Conservation (phyloP, 352 stramenopile species). For the Aphanomyces cochlioides region DNA sequence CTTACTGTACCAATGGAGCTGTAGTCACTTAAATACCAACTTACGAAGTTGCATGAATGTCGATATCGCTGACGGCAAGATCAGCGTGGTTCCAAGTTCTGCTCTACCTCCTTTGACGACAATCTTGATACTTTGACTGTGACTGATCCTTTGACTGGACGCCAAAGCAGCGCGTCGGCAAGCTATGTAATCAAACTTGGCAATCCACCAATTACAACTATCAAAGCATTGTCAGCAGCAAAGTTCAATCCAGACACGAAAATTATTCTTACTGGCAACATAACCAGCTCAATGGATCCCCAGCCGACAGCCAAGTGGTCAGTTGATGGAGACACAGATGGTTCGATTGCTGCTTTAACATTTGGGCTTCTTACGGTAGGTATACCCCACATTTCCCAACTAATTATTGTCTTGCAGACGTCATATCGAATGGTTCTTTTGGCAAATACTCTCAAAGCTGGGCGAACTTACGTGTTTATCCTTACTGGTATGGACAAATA, state of each 20-base stretch:
- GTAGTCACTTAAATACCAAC: not conserved
- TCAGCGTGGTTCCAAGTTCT: conserved; percentile 39
- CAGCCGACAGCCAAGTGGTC: conserved; percentile 43
- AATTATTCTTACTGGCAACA: conserved; percentile 47
- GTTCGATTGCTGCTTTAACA: conserved; percentile 33
- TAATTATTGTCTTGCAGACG: not conserved
- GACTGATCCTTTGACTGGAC: conserved; percentile 40
- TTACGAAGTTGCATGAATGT: not conserved
- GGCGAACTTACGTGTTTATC: conserved; percentile 50
- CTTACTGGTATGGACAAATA: conserved; percentile 46
- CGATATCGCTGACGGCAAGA: not conserved
- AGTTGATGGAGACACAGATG: conserved; percentile 37
- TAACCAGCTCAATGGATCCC: conserved; percentile 46
- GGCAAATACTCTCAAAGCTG: conserved; percentile 44
- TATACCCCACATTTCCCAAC: not conserved
- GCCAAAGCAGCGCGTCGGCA: conserved; percentile 38
- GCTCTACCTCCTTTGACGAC: conserved; percentile 46
- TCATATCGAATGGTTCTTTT: conserved; percentile 47
- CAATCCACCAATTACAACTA: conserved; percentile 49
- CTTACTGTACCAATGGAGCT: not conserved
- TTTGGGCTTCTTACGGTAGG: conserved; percentile 43
- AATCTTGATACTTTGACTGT: conserved; percentile 51
- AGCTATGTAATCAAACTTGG: conserved; percentile 48
- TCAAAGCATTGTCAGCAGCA: conserved; percentile 40
- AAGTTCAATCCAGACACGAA: conserved; percentile 63